Evolutionary conservation across 768 basidiomycete species (phyloP).

Genomic region (Rhizopogon vulgaris): DNA sequence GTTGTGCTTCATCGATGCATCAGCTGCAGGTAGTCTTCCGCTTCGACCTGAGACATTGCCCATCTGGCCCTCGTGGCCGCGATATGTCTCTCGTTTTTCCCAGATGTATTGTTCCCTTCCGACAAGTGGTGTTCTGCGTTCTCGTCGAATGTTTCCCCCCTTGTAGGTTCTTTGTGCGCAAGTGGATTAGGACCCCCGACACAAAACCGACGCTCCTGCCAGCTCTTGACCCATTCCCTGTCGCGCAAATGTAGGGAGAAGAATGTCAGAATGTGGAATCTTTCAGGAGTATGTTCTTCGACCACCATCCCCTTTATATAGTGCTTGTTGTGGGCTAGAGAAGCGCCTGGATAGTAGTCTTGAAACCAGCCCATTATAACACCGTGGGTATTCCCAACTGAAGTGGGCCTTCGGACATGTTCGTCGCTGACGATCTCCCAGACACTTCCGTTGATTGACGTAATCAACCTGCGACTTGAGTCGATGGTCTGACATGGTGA

Average conservation of each 20-base stretch:
- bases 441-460: not conserved
- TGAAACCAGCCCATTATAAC: not conserved
- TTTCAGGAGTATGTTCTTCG: not conserved
- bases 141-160: too few relatives aligned
- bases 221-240: not conserved
- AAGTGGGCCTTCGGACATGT: not conserved
- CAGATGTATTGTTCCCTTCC: too few relatives aligned
- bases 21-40: too few relatives aligned
- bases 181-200: not conserved
- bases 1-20: too few relatives aligned
- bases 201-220: not conserved
- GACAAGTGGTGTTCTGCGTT: too few relatives aligned
- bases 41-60: too few relatives aligned
- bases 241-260: not conserved
- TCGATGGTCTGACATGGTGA: too few relatives aligned
- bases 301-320: not conserved
- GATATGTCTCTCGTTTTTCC: too few relatives aligned
- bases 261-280: not conserved
- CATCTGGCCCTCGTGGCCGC: too few relatives aligned
- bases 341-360: not conserved
- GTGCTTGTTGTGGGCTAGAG: not conserved
- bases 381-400: not conserved
- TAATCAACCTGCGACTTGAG: not conserved
- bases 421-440: not conserved
- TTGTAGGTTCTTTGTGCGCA: not conserved